Evolutionary conservation across 495 filamentous ascomycete species (phyloP).

Genomic region (Penicillium parvum): DNA sequence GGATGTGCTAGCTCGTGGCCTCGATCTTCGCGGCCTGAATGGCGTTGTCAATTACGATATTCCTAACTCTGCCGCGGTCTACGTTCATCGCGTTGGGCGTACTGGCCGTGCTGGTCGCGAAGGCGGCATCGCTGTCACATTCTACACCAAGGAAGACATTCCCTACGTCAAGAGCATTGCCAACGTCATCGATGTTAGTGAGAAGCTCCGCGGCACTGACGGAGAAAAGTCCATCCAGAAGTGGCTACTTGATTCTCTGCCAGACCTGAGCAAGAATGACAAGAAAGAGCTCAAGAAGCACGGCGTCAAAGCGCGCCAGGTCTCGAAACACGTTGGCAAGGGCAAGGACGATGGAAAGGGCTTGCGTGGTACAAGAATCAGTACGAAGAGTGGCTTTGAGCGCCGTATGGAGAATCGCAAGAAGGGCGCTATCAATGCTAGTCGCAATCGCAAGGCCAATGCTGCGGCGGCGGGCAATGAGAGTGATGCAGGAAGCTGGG

Average conservation of each 20-base stretch:
- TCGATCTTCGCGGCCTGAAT: slow-evolving; percentile 89
- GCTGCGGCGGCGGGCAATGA: slow-evolving; percentile 33
- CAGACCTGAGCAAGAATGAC: slow-evolving; percentile 73
- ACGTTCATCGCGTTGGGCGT: slow-evolving; percentile 89
- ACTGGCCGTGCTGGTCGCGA: slow-evolving; percentile 84
- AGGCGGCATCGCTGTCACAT: slow-evolving; percentile 87
- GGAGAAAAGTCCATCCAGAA: slow-evolving; percentile 60
- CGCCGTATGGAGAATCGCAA: slow-evolving; percentile 69
- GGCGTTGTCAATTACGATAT: slow-evolving; percentile 97
- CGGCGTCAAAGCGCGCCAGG: slow-evolving; percentile 73
- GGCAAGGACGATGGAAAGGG: slow-evolving; percentile 38
- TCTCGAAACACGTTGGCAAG: slow-evolving; percentile 28
- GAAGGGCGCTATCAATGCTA: slow-evolving; percentile 68
- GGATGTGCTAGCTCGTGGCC: slow-evolving; percentile 81
- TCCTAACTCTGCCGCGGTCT: slow-evolving; percentile 78
- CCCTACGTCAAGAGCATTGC: slow-evolving; percentile 86
- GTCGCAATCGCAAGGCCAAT: slow-evolving; percentile 53
- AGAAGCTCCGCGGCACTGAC: slow-evolving; percentile 51
- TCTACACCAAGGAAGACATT: slow-evolving; percentile 93
- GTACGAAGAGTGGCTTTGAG: slow-evolving; percentile 90
- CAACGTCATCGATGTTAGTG: slow-evolving; percentile 81
- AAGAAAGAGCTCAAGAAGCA: slow-evolving; percentile 76
- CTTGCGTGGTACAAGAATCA: slow-evolving; percentile 57
- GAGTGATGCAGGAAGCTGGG: slow-evolving; percentile 50
- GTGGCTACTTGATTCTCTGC: slow-evolving; percentile 87